A percentile compares a stretch with the other conserved stretches of the same genome.
These are phyloP conservation scores for Amanita fuliginea DNA, from an alignment of 768 basidiomycete species.

Conservation along the genomic window DNA sequence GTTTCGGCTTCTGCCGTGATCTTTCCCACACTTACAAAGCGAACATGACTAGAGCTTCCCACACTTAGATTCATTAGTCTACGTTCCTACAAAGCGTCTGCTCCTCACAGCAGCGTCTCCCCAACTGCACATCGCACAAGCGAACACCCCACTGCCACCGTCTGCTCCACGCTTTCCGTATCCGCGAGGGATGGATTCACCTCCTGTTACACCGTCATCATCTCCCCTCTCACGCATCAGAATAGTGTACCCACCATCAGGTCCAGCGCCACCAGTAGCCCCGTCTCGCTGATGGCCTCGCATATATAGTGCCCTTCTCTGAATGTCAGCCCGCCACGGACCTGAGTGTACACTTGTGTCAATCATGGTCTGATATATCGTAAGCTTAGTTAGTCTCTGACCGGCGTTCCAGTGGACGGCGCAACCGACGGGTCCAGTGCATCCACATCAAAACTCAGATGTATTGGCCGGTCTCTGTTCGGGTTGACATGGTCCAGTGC, in stretches of 20 bases:
- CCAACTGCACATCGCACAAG: slow-evolving; percentile 73
- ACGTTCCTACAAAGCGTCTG: background rate
- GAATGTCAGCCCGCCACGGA: slow-evolving; percentile 92
- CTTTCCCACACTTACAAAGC: slow-evolving; percentile 14
- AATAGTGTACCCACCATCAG: slow-evolving; percentile 61
- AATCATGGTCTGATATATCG: slow-evolving; percentile 5
- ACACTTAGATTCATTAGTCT: background rate
- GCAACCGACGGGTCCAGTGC: slow-evolving; percentile 91
- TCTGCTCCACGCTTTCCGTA: slow-evolving; percentile 65
- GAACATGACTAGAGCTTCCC: too few species aligned
- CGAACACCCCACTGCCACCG: slow-evolving; percentile 84
- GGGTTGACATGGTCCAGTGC: slow-evolving; percentile 93
- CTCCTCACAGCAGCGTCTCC: slow-evolving; percentile 29
- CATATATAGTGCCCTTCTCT: slow-evolving; percentile 98
- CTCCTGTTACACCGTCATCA: slow-evolving; percentile 39
- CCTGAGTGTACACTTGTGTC: slow-evolving; percentile 25
- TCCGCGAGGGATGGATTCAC: slow-evolving; percentile 93
- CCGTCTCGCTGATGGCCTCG: slow-evolving; percentile 88
- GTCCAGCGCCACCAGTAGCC: slow-evolving; percentile 84
- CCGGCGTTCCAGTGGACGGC: slow-evolving; percentile 91
- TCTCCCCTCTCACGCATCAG: slow-evolving; percentile 6
- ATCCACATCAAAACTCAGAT: slow-evolving; percentile 95
- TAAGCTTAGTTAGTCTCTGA: slow-evolving; percentile 20
- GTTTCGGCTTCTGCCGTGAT: slow-evolving; percentile 5
- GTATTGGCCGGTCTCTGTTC: slow-evolving; percentile 72